phyloP scores from a whole-genome alignment of 306 rosid genomes.

The Vigna hirtella region DNA sequence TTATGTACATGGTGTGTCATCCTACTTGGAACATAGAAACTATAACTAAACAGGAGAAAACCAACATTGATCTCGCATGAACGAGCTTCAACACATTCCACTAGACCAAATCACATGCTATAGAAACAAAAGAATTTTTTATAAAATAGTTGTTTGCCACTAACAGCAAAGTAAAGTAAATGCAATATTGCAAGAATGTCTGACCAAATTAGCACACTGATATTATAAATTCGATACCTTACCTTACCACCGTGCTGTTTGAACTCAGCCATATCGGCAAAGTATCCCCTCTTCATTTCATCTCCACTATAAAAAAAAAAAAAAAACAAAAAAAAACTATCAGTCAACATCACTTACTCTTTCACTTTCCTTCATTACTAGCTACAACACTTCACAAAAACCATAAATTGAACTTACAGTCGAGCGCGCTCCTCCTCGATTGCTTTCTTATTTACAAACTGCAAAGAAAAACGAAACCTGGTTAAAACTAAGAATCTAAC shows the following conservation, averaged over 20 bases:
- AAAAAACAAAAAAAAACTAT: conserved; percentile 14
- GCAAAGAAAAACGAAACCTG: conserved; percentile 22
- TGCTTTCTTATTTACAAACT: conserved; percentile 74
- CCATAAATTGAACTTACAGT: conserved; percentile 63
- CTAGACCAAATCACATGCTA: conserved; percentile 27
- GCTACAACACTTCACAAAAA: conserved; percentile 5
- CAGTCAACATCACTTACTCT: conserved; percentile 34
- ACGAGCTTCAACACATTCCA: conserved; percentile 5
- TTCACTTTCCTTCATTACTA: neutral
- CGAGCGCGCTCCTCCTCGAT: conserved; percentile 85
- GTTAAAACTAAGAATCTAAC: neutral
- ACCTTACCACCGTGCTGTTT: conserved; percentile 82
- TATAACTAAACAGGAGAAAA: neutral
- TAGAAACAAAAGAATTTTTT: conserved; percentile 4
- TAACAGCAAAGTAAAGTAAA: conserved; percentile 2
- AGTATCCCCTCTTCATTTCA: conserved; percentile 87
- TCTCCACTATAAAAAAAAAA: conserved; percentile 69
- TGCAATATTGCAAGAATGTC: neutral
- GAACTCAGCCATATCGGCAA: conserved; percentile 81
- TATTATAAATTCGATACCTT: conserved; percentile 46
- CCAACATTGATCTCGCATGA: neutral
- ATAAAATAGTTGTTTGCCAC: neutral
- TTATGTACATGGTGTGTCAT: neutral
- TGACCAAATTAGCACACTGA: neutral
- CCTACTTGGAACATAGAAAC: conserved; percentile 8